Conservation (phyloP, 2,329 filamentous ascomycete species). For the Colletotrichum trifolii region DNA sequence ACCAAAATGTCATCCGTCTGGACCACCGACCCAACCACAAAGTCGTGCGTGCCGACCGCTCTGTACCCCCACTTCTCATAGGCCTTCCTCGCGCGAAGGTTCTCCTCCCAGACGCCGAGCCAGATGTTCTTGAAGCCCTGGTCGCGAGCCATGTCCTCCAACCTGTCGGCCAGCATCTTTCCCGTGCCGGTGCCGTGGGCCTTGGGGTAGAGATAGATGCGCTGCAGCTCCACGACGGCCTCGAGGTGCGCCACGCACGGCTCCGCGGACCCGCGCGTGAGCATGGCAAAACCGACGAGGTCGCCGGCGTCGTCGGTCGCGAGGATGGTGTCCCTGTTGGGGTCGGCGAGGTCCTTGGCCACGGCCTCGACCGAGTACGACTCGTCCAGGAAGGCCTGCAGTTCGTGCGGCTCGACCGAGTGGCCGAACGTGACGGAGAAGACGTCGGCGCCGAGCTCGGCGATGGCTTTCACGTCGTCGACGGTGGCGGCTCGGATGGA, state of each 20-base stretch:
- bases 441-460: conserved; percentile 47
- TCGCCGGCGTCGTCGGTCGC: conserved; percentile 34
- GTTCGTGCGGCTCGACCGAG: conserved; percentile 50
- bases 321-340: conserved; percentile 42
- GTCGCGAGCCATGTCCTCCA: conserved; percentile 48
- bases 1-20: conserved; percentile 57
- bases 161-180: conserved; percentile 43
- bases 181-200: conserved; percentile 53
- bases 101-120: conserved; percentile 62
- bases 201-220: conserved; percentile 52
- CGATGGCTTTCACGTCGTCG: conserved; percentile 45
- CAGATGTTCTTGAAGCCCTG: conserved; percentile 54
- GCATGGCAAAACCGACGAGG: conserved; percentile 53
- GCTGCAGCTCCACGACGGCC: conserved; percentile 52
- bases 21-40: conserved; percentile 51
- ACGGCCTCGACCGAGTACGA: conserved; percentile 50
- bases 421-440: conserved; percentile 55
- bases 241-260: conserved; percentile 48
- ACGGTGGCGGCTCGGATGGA: conserved; percentile 11
- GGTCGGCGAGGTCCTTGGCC: conserved; percentile 39
- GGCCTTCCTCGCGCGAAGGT: conserved; percentile 48
- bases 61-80: conserved; percentile 55
- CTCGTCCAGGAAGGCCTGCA: conserved; percentile 50
- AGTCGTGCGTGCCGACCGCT: conserved; percentile 53
- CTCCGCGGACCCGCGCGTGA: conserved; percentile 51